Evolutionary conservation across 75 land plant species (phyloP), one percentile per base, ranked within the genome.

Genomic region (Cupressus sempervirens): DNA sequence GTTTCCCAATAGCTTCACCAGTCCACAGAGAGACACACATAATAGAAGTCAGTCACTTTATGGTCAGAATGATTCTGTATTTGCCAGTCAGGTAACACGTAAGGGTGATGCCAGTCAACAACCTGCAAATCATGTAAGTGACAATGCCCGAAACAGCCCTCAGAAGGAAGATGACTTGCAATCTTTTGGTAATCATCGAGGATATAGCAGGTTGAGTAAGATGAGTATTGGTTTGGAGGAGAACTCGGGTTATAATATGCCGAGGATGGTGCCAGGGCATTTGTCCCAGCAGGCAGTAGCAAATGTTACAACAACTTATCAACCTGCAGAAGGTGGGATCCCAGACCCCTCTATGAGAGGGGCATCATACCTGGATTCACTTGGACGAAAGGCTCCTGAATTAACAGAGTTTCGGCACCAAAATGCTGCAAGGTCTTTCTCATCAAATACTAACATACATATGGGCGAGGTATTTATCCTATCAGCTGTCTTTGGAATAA

Each of bases 1-100:
- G 40, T 79, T 79, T 79, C 81, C 81, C 81, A 79, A 77, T 43
- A 36, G 45, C 30, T 79, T 26, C 40, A 45, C 12, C 81, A 79
- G 81, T 79, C 46, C 81, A 41, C 81, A 79, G 81, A 43, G 81
- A 79, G 45, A 79, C 6, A 45, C 81, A 41, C 45, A 79, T 79
- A 48, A 43, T 38, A 79, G 26, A 79, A 41, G 13, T 79, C 8
- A n/a, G 50, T 79, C 81, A 79, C 81, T 43, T 9, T 79, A 79
- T 45, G 26, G 81, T 79, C 48, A 79, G 45, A 79, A 43, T 45
- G 81, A 79, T 43, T 79, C 48, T 29, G 12, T 45, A n/a, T 43
- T 16, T 23, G 29, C 81, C 45, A 48, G 81, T 79, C 81, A 79
- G 81, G 45, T 79, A 43, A 29, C 48, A 43, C 29, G 50, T 30